Conservation (phyloP, 495 filamentous ascomycete genomes). For the Trichocladium antarcticum region DNA sequence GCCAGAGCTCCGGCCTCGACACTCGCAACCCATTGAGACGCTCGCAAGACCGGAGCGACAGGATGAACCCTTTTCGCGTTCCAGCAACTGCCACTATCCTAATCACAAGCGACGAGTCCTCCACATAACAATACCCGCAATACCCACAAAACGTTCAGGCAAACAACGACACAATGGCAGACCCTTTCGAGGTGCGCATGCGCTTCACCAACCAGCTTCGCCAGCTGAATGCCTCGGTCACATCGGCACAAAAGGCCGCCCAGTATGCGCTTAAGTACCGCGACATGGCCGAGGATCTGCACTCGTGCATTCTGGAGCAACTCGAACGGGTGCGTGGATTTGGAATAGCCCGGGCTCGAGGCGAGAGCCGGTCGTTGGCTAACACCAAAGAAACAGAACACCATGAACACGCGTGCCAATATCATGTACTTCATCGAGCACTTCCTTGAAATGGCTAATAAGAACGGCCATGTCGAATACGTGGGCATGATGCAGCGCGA, state of each 20-base stretch:
- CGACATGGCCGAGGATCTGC: constrained; percentile 91
- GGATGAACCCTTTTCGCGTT: no score
- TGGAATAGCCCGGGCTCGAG: neutral
- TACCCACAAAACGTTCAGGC: neutral
- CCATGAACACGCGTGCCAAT: constrained; percentile 94
- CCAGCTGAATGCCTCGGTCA: constrained; percentile 77
- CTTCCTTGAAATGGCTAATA: constrained; percentile 74
- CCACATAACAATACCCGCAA: neutral
- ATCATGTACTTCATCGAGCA: constrained; percentile 99
- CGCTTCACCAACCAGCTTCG: constrained; percentile 84
- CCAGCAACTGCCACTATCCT: no score
- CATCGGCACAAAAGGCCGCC: constrained; percentile 81
- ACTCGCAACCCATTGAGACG: no score
- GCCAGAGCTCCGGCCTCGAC: no score
- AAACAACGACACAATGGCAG: constrained; percentile 48
- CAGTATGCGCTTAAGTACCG: constrained; percentile 87
- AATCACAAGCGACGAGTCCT: no score
- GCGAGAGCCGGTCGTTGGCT: neutral
- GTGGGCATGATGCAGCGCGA: constrained; percentile 91
- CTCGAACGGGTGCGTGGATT: constrained; percentile 58
- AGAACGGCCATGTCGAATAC: constrained; percentile 64
- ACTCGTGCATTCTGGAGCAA: constrained; percentile 93
- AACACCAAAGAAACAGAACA: constrained; percentile 44
- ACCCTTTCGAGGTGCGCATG: constrained; percentile 97
- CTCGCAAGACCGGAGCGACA: no score